Evolutionary conservation across 75 land plant species (phyloP), one percentile per base, ranked within the genome.

Genomic region (Sequoia sempervirens): DNA sequence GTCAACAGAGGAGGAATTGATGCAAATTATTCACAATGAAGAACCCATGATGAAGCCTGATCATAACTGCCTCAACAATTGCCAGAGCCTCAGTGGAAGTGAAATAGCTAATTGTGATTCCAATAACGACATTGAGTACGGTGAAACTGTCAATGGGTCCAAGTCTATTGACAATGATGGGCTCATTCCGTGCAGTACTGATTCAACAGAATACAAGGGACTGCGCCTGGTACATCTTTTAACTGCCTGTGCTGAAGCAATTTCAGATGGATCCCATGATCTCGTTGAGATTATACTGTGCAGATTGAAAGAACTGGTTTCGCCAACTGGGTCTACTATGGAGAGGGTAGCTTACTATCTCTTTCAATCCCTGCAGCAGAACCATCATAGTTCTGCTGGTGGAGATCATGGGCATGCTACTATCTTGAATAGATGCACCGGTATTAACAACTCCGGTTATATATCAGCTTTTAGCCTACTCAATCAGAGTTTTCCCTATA

Each of bases 251-350:
- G 85, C 88, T 2, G 90, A 85, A 61, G 87, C 45, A 0, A 75
- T 75, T 4, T 75, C 79, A 10, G 40, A 81, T 82, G 70, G 80
- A 52, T 50, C 84, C 85, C 79, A 74, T n/a, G 91, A 91, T 64
- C 86, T 93, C 38, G 92, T 91, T 15, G 58, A 86, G 34, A 91
- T 91, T 83, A 93, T 90, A 86, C 85, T 93, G 84, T 86, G 85
- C 84, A 92, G 95, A 87, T 90, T 93, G 91, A 87, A 83, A 85
- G 91, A 93, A 82, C 80, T 93, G 87, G 87, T 85, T 26, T 89
- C 90, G 46, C 85, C 88, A 15, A 70, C 46, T 32, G 88, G 81
- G 0, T 85, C 84, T n/a, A 82, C 89, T 75, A 89, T 92, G 86
- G 91, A 93, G 72, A 64, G 95, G 23, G 85, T 93, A 20, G 90